Base-by-base conservation (phyloP, 192 early-diverging fungal genomes). In the Coemansia pectinata region DNA sequence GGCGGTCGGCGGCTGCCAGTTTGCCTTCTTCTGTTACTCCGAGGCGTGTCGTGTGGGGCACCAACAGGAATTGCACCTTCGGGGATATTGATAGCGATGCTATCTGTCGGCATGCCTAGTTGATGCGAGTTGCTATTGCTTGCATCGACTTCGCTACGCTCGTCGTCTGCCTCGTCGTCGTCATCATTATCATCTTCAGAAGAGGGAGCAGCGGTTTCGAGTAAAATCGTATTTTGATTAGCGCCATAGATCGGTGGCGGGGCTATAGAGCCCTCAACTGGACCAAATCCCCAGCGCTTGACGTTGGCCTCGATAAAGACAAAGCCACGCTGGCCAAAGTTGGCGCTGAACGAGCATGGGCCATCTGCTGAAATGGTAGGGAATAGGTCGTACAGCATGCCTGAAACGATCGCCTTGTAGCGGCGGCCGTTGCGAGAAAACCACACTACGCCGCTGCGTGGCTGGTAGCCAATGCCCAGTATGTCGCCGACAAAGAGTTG, bases 241-340 rank as follows among this genome's bases (percentile, higher is more conserved):
- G 84, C 86, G 14, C 92, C 92, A 74, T 93, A 93, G 1, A 91
- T 85, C 12, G 92, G 92, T 25, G 92, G 92, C 31, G 92, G 92
- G 17, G 83, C 79, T 12, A 89, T 64, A 4, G 90, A 85, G 40
- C 92, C 91, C 70, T 88, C 86, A 7, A 88, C 74, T 10, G 92
- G 90, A 1, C 90, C 92, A 25, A 93, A 76, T 0, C 92, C 92
- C 92, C 92, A 93, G 61, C 91, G 89, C 83, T 91, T 92, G 40
- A 93, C 91, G 67, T 93, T 92, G 44, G 91, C 92, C 66, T 93
- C 92, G 5, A 93, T 86, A 80, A 93, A 93, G 7, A 93, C 92
- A 76, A 92, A 93, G 11, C 91, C 91, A 38, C 87, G 85, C 70
- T 92, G 91, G 15, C 91, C 91, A 84, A 92, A 87, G 78, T 92